phyloP scores from a whole-genome alignment of 2,329 filamentous ascomycete species.

The Diaporthe vaccinii region DNA sequence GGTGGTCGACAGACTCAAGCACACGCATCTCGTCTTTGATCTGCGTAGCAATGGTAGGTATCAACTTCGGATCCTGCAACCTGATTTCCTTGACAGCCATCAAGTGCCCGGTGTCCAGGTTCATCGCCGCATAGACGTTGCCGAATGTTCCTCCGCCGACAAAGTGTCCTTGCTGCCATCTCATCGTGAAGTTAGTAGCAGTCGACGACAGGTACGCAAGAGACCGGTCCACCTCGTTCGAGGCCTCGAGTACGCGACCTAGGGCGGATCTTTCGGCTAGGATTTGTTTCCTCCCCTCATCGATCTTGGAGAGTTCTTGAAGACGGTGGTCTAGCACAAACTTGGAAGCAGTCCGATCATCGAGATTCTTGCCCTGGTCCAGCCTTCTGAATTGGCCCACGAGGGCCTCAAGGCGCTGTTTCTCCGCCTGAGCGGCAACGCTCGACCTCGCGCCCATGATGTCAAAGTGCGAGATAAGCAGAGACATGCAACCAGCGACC shows the following conservation, averaged over 20 bases:
- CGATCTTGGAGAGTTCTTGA: conserved; percentile 79
- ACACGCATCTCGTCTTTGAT: conserved; percentile 98
- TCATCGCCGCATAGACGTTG: conserved; percentile 97
- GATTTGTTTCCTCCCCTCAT: conserved; percentile 82
- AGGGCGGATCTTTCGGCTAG: conserved; percentile 89
- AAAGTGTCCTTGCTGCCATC: conserved; percentile 99
- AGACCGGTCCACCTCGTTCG: conserved; percentile 95
- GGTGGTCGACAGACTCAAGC: conserved; percentile 93
- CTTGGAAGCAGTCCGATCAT: conserved; percentile 87
- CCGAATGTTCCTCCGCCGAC: conserved; percentile 97
- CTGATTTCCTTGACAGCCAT: conserved; percentile 99
- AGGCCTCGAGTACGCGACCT: conserved; percentile 91
- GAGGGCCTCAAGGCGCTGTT: conserved; percentile 85
- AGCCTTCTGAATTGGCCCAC: conserved; percentile 82
- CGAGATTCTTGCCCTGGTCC: conserved; percentile 79
- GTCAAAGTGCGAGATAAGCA: conserved; percentile 98
- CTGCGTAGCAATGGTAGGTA: conserved; percentile 92
- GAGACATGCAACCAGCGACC: conserved; percentile 96
- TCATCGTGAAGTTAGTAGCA: conserved; percentile 92
- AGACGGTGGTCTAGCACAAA: conserved; percentile 83
- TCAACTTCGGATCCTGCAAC: conserved; percentile 94
- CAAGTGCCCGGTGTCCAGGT: conserved; percentile 92
- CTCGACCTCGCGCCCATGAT: conserved; percentile 98
- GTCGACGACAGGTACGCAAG: conserved; percentile 94
- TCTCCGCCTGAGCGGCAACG: conserved; percentile 93